Percentiles rank a stretch among this genome's conserved stretches.
Evolutionary conservation across 2,329 filamentous ascomycete species (phyloP).

Genomic region (Exophiala oligosperma): DNA sequence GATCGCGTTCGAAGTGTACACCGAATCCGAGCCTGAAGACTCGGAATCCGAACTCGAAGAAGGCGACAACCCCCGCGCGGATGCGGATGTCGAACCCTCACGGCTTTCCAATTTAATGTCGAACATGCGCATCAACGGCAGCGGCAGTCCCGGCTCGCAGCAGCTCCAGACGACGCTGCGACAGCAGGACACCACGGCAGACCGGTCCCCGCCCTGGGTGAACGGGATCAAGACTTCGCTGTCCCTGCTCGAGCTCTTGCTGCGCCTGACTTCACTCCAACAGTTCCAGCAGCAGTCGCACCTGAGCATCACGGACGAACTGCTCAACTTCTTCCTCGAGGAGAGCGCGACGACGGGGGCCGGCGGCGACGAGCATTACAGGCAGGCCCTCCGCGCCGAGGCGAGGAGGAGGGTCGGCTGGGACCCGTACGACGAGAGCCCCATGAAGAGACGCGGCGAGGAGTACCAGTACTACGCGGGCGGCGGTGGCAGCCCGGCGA

Average conservation of each 20-base stretch:
- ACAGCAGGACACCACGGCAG: constrained; percentile 5
- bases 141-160: constrained; percentile 31
- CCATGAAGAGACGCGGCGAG: constrained; percentile 65
- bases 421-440: constrained; percentile 71
- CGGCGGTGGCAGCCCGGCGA: constrained; percentile 14
- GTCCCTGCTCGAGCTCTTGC: constrained; percentile 83
- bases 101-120: constrained; percentile 45
- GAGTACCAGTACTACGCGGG: constrained; percentile 47
- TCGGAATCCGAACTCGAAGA: constrained; percentile 24
- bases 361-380: constrained; percentile 61
- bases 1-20: constrained; percentile 85
- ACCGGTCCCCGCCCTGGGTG: constrained; percentile 37
- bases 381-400: constrained; percentile 60
- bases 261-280: constrained; percentile 82
- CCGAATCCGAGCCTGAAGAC: constrained; percentile 47
- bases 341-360: constrained; percentile 67
- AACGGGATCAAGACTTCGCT: constrained; percentile 64
- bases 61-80: constrained; percentile 17
- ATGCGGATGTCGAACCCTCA: constrained; percentile 35
- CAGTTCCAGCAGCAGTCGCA: constrained; percentile 90
- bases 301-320: constrained; percentile 84
- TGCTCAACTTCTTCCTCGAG: constrained; percentile 82
- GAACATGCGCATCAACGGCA: constrained; percentile 44
- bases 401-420: constrained; percentile 65
- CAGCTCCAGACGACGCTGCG: constrained; percentile 14